A percentile compares a stretch with the other conserved stretches of the same genome.
phyloP scores from a whole-genome alignment of 2,329 filamentous ascomycete genomes.

The Talaromyces sp. region DNA sequence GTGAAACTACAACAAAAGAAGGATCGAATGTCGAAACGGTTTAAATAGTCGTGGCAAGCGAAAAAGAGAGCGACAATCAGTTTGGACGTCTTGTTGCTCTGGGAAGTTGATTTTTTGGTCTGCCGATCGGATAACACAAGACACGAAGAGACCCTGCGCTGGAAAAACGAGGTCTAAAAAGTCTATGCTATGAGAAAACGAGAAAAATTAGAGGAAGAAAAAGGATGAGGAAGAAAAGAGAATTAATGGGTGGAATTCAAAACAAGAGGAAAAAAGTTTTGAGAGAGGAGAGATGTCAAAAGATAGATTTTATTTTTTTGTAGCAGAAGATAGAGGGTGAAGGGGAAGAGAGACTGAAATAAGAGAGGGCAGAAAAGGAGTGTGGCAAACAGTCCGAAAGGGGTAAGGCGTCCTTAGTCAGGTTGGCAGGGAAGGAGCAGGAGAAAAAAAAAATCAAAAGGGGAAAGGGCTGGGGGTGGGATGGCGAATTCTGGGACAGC shows the following conservation, averaged over 20 bases:
- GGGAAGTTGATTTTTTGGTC: conserved; percentile 19
- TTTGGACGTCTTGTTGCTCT: conserved; percentile 10
- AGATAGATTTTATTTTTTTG: conserved; percentile 15
- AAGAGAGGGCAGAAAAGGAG: conserved; percentile 18
- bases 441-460: conserved; percentile 10
- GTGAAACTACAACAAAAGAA: conserved; percentile 7
- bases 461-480: not conserved
- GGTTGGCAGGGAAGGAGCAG: not conserved
- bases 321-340: conserved; percentile 1
- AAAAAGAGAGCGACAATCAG: conserved; percentile 27
- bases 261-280: conserved; percentile 20
- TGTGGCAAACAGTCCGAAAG: conserved; percentile 16
- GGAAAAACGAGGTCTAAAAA: conserved; percentile 31
- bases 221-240: conserved; percentile 17
- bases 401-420: not conserved
- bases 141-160: conserved; percentile 29
- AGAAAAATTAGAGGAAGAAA: conserved; percentile 23
- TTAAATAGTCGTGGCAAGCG: not conserved
- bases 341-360: conserved; percentile 2
- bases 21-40: not conserved
- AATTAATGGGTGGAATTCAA: conserved; percentile 19
- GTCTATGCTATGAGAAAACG: conserved; percentile 30
- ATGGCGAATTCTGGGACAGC: conserved; percentile 2
- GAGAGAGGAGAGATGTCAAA: conserved; percentile 23
- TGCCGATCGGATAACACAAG: conserved; percentile 24